phyloP scores from a whole-genome alignment of 225 moss, liverwort and hornwort species.

The Rhytidiadelphus loreus region DNA sequence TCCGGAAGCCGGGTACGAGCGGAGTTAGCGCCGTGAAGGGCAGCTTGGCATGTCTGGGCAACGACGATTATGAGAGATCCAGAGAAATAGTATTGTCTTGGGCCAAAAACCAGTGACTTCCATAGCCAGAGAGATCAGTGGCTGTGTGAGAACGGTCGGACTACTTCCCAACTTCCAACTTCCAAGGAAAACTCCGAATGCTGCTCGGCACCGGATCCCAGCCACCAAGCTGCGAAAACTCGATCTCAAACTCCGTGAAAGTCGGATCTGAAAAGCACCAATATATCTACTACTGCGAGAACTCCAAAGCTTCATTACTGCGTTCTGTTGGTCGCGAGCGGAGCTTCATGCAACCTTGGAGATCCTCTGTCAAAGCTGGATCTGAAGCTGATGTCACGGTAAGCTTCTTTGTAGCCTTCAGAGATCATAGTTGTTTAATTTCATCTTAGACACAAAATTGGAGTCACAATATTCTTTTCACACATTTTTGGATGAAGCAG shows the following conservation, averaged over 20 bases:
- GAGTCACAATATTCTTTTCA: no score
- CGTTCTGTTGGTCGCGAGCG: background rate
- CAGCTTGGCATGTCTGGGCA: no score
- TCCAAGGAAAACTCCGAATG: background rate
- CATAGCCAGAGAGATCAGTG: conserved; percentile 9
- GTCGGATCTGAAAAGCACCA: background rate
- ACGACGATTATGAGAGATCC: background rate
- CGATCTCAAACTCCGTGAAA: no score
- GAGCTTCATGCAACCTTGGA: background rate
- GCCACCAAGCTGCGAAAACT: background rate
- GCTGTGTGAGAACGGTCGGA: background rate
- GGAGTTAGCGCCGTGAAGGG: no score
- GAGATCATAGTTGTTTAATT: no score
- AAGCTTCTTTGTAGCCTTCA: background rate
- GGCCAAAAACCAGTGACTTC: conserved; percentile 9
- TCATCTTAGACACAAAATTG: no score
- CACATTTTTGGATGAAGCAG: no score
- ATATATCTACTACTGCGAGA: background rate
- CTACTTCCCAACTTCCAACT: background rate
- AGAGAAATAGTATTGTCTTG: background rate
- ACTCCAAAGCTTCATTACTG: background rate
- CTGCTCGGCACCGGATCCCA: conserved; percentile 21
- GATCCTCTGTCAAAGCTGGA: background rate
- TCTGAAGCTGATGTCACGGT: background rate
- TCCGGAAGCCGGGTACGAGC: no score